phyloP scores from a whole-genome alignment of 2,329 filamentous ascomycete genomes.

The Colletotrichum kahawae region DNA sequence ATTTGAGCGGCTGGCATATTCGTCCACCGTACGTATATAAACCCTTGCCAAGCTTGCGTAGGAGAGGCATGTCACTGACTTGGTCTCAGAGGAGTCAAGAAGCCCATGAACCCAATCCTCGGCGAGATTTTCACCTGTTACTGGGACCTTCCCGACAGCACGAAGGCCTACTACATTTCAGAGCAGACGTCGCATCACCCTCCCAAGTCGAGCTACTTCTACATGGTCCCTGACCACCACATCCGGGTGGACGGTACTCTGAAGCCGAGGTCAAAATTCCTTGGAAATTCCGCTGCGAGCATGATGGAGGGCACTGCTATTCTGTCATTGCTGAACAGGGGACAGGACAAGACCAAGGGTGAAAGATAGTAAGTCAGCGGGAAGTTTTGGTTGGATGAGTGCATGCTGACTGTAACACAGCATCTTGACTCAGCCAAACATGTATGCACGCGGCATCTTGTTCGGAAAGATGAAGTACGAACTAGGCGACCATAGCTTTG shows the following conservation, averaged over 20 bases:
- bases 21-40: conserved; percentile 79
- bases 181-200: conserved; percentile 99
- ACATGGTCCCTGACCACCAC: conserved; percentile 91
- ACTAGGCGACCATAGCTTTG: conserved; percentile 92
- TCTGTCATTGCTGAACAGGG: conserved; percentile 80
- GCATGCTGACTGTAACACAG: conserved; percentile 47
- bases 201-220: conserved; percentile 99
- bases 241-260: conserved; percentile 95
- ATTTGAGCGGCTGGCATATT: conserved; percentile 98
- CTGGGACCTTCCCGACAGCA: conserved; percentile 88
- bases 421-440: conserved; percentile 95
- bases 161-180: conserved; percentile 91
- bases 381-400: neutral
- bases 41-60: neutral
- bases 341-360: conserved; percentile 65
- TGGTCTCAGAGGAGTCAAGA: conserved; percentile 88
- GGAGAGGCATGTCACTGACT: conserved; percentile 1
- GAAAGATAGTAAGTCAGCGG: conserved; percentile 80
- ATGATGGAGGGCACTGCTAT: conserved; percentile 98
- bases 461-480: conserved; percentile 99
- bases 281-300: conserved; percentile 96
- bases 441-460: conserved; percentile 96
- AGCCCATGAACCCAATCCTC: conserved; percentile 94
- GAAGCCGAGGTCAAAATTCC: conserved; percentile 92
- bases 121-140: conserved; percentile 95